Evolutionary conservation across 768 basidiomycete genomes (phyloP).

Genomic region (Mycena alexandri): DNA sequence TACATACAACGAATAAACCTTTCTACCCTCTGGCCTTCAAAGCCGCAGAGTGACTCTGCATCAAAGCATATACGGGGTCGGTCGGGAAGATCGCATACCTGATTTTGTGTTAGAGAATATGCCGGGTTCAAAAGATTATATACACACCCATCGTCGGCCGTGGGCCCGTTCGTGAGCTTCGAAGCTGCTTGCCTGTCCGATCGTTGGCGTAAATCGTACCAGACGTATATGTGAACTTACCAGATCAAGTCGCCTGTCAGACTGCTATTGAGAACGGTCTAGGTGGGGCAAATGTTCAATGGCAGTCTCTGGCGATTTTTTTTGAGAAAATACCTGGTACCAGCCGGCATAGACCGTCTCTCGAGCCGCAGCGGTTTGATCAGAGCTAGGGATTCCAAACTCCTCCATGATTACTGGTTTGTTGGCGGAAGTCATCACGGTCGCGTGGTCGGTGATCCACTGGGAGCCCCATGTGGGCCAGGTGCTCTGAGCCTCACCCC

Average conservation of each 20-base stretch:
- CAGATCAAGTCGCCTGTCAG: conserved; percentile 38
- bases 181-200: conserved; percentile 25
- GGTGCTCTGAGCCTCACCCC: conserved; percentile 61
- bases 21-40: conserved; percentile 54
- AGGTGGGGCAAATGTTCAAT: too few species aligned
- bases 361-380: conserved; percentile 40
- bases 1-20: not conserved
- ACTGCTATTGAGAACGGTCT: conserved; percentile 34
- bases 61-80: conserved; percentile 56
- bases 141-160: conserved; percentile 12
- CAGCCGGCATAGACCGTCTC: conserved; percentile 61
- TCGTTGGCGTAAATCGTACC: not conserved
- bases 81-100: conserved; percentile 47
- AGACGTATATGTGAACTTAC: conserved; percentile 12
- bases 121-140: too few species aligned
- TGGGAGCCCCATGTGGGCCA: conserved; percentile 61
- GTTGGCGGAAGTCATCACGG: conserved; percentile 60
- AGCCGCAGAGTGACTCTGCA: conserved; percentile 57
- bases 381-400: conserved; percentile 42
- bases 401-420: conserved; percentile 79
- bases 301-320: too few species aligned
- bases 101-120: too few species aligned
- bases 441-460: conserved; percentile 74
- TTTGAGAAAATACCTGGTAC: not conserved
- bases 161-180: conserved; percentile 21